These are phyloP conservation scores for Penicillium silybi DNA, from an alignment of 495 filamentous ascomycete genomes.

Conservation along the genomic window DNA sequence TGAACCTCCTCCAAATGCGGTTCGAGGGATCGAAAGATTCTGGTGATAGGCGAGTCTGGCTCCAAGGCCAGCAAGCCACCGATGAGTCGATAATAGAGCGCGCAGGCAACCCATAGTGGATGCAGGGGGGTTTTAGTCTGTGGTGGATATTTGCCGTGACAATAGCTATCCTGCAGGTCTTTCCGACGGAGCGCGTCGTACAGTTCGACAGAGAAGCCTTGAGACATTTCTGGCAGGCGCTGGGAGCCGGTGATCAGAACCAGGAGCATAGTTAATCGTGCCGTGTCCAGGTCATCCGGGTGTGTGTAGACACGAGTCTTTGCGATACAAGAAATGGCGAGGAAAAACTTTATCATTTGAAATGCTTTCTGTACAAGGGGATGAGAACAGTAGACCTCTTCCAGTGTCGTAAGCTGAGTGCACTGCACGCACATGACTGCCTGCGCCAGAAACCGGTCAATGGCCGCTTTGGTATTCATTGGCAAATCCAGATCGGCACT, in stretches of 20 bases:
- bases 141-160: neutral
- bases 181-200: conserved; percentile 1
- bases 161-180: neutral
- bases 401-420: neutral
- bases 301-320: conserved; percentile 1
- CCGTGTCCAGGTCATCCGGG: neutral
- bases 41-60: neutral
- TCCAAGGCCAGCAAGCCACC: conserved; percentile 3
- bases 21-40: conserved; percentile 3
- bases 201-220: neutral
- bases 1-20: neutral
- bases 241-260: neutral
- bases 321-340: conserved; percentile 1
- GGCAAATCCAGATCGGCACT: neutral
- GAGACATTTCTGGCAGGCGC: neutral
- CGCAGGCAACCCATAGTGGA: conserved; percentile 11
- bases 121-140: neutral
- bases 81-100: conserved; percentile 15
- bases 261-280: conserved; percentile 4
- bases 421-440: neutral
- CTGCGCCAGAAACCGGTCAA: neutral
- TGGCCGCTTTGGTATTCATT: neutral
- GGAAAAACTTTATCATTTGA: conserved; percentile 7
- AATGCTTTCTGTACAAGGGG: conserved; percentile 9
- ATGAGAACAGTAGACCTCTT: neutral